Conservation (phyloP, 1,284 basidiomycete species). For the Tilletia indica region DNA sequence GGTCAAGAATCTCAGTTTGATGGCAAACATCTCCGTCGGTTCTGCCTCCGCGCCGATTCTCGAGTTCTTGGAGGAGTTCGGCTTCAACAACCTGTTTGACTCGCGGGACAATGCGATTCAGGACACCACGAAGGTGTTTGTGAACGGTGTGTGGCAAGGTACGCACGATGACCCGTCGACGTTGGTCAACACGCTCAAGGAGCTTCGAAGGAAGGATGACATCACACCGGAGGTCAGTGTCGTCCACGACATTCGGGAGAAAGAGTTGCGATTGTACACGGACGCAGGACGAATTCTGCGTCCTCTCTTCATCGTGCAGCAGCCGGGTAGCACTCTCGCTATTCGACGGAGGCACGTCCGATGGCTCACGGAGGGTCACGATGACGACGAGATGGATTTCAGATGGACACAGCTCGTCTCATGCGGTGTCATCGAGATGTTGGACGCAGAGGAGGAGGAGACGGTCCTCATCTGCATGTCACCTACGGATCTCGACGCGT, state of each 20-base stretch:
- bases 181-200: slow-evolving; percentile 87
- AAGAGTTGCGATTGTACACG: slow-evolving; percentile 89
- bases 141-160: slow-evolving; percentile 99
- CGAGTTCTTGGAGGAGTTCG: slow-evolving; percentile 98
- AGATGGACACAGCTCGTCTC: slow-evolving; percentile 84
- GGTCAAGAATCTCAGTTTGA: slow-evolving; percentile 96
- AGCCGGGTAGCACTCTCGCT: slow-evolving; percentile 70
- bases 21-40: slow-evolving; percentile 97
- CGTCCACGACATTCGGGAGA: slow-evolving; percentile 93
- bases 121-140: slow-evolving; percentile 83
- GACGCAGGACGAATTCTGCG: slow-evolving; percentile 95
- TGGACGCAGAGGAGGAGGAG: slow-evolving; percentile 99
- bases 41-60: slow-evolving; percentile 93
- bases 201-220: slow-evolving; percentile 88
- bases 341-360: slow-evolving; percentile 80
- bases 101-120: slow-evolving; percentile 51
- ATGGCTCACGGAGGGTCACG: slow-evolving; percentile 62
- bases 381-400: slow-evolving; percentile 55
- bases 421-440: slow-evolving; percentile 83
- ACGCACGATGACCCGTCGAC: slow-evolving; percentile 90
- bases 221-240: slow-evolving; percentile 95
- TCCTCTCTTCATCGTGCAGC: slow-evolving; percentile 92
- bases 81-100: slow-evolving; percentile 36
- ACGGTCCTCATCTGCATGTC: slow-evolving; percentile 99
- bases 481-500: slow-evolving; percentile 83